Conservation (phyloP, 2,329 filamentous ascomycete species). For the Cladosporium cucumerinum region DNA sequence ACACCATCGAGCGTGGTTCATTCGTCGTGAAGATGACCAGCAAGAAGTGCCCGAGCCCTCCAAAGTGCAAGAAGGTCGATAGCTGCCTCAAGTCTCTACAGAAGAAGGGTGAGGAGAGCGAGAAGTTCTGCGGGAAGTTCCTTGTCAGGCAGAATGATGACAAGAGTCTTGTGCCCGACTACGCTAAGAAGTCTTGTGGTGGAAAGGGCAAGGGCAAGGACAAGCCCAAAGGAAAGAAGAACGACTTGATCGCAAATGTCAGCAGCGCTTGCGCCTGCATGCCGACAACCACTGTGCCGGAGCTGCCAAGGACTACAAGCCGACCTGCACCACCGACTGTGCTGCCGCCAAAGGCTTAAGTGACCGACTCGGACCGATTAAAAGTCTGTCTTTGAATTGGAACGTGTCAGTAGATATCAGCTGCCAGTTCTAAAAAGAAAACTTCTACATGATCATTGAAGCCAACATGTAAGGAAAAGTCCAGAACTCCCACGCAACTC, state of each 20-base stretch:
- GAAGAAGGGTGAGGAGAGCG: conserved; percentile 20
- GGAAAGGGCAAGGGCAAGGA: conserved; percentile 13
- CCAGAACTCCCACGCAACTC: not conserved
- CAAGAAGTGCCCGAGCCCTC: conserved; percentile 18
- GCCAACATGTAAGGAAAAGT: not conserved
- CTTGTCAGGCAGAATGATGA: conserved; percentile 19
- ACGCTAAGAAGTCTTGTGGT: conserved; percentile 20
- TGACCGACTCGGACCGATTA: not conserved
- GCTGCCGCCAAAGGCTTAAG: conserved; percentile 15
- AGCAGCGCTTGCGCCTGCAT: conserved; percentile 25
- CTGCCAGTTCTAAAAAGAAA: no score
- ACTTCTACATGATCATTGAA: not conserved
- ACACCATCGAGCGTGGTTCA: conserved; percentile 52
- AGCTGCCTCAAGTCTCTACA: conserved; percentile 19
- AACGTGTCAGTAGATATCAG: not conserved
- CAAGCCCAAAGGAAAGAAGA: conserved; percentile 11
- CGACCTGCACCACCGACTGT: conserved; percentile 20
- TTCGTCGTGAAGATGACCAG: conserved; percentile 45
- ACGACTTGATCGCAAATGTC: conserved; percentile 20
- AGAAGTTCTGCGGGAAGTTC: conserved; percentile 22
- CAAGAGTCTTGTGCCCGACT: conserved; percentile 21
- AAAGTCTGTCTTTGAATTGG: not conserved
- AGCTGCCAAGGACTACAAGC: conserved; percentile 22
- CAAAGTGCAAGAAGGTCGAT: conserved; percentile 22
- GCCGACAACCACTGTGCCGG: conserved; percentile 22